Conservation (phyloP, 352 stramenopile genomes). For the Halophytophthora polymorphica region DNA sequence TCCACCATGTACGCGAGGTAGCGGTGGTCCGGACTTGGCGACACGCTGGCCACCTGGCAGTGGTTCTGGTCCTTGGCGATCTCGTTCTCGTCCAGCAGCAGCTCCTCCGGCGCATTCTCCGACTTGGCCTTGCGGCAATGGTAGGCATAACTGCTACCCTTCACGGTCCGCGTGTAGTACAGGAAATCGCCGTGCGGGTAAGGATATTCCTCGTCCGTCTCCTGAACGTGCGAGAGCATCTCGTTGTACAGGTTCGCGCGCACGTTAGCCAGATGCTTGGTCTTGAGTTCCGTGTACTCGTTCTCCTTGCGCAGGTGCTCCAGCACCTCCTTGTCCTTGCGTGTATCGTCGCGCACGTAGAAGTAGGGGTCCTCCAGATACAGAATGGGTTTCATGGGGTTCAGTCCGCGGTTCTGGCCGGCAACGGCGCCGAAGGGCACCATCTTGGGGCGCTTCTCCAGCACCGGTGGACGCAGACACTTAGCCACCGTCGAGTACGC, state of each 20-base stretch:
- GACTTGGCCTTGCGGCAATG: slow-evolving; percentile 80
- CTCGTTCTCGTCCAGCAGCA: slow-evolving; percentile 94
- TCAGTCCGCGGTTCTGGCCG: slow-evolving; percentile 74
- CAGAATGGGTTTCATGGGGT: slow-evolving; percentile 88
- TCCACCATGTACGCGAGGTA: slow-evolving; percentile 95
- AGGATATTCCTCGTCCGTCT: slow-evolving; percentile 82
- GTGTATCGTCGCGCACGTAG: slow-evolving; percentile 93
- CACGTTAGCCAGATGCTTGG: slow-evolving; percentile 77
- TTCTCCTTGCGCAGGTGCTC: slow-evolving; percentile 93
- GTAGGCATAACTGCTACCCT: slow-evolving; percentile 80
- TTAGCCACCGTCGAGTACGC: slow-evolving; percentile 57
- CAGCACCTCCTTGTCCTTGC: slow-evolving; percentile 90
- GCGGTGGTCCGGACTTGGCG: slow-evolving; percentile 85
- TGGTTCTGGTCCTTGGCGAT: slow-evolving; percentile 85
- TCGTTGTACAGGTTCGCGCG: slow-evolving; percentile 92
- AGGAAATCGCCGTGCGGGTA: slow-evolving; percentile 79
- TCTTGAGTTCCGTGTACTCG: slow-evolving; percentile 88
- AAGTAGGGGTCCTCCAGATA: slow-evolving; percentile 94
- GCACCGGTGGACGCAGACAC: slow-evolving; percentile 45
- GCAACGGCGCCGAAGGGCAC: slow-evolving; percentile 78
- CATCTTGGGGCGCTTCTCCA: slow-evolving; percentile 75
- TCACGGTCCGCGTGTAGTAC: slow-evolving; percentile 89
- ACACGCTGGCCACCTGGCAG: slow-evolving; percentile 77
- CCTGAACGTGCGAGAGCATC: slow-evolving; percentile 88
- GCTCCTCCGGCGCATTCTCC: slow-evolving; percentile 72